phyloP scores from a whole-genome alignment of 176 grass and related monocot species.

The Zoysia pacifica region DNA sequence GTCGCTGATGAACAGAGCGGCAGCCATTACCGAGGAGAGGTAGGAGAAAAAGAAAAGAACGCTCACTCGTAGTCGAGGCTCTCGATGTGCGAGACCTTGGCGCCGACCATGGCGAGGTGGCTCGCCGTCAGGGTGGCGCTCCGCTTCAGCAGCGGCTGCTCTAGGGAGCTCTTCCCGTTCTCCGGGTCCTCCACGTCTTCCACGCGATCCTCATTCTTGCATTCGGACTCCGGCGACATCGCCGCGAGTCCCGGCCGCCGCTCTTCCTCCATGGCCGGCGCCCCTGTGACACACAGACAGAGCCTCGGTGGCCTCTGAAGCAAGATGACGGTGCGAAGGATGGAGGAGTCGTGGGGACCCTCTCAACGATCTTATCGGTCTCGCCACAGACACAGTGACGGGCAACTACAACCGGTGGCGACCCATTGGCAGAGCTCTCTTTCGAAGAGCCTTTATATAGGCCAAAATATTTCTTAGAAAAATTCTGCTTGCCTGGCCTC shows the following conservation, averaged over 20 bases:
- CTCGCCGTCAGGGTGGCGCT: constrained; percentile 68
- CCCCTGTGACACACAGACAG: neutral
- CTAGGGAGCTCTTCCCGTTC: constrained; percentile 35
- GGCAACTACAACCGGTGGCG: neutral
- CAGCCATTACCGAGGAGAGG: neutral
- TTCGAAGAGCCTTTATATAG: neutral
- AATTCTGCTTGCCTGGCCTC: neutral
- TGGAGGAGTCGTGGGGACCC: neutral
- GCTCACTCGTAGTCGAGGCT: constrained; percentile 96
- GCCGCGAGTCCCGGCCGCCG: constrained; percentile 2
- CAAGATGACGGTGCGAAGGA: neutral
- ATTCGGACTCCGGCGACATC: neutral
- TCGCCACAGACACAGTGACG: neutral
- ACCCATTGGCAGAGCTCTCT: neutral
- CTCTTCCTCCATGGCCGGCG: constrained; percentile 43
- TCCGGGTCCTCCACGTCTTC: constrained; percentile 28
- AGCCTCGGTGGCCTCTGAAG: neutral
- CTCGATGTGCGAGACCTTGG: constrained; percentile 96
- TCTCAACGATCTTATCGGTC: constrained; percentile 26
- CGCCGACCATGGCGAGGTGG: constrained; percentile 86
- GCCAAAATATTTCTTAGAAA: neutral
- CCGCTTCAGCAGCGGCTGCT: constrained; percentile 70
- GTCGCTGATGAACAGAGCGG: neutral
- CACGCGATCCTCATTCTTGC: constrained; percentile 12
- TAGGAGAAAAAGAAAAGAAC: neutral